Evolutionary conservation across 2,329 filamentous ascomycete species (phyloP), one percentile per base, ranked within the genome.

Genomic region (Phialophora verrucosa): DNA sequence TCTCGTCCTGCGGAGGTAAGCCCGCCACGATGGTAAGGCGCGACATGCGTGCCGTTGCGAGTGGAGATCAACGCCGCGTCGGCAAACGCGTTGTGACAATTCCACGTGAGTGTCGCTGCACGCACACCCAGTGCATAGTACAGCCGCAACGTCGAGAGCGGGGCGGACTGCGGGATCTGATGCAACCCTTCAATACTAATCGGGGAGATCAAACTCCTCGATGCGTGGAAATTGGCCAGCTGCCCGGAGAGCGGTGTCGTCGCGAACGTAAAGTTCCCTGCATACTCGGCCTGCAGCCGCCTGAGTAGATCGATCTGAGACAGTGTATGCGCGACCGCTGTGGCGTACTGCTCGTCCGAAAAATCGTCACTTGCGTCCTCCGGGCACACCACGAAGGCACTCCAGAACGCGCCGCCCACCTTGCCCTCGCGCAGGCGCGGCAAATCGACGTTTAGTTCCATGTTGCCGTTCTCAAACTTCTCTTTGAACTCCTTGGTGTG

Each of bases 351-450:
- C 38, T 70, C 62, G 47, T 74, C 74, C n/a, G 71, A 73, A 53
- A 75, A 74, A 59, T 75, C 71, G 50, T 70, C 68, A 4, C 84
- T 84, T 55, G 87, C 87, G 73, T 94, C 87, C 11, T 78, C 77
- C 0, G 93, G 93, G 74, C 93, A 97, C 0, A 87, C 86, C 49
- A 90, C 87, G 73, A 85, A 98, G 10, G 95, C 92, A 75, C 90
- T 93, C 94, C 93, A 97, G 76, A 97, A 97, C n/a, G 91, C 89
- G 63, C 93, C 94, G 47, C 93, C 93, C 69, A 90, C 87, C 71
- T 84, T 83, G 1, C 93, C 93, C 58, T 86, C 78, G 42, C 85
- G 83, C 56, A 97, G 83, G 4, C 93, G 87, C 0, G 90, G 88
- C 8, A 97, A 80, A 76, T 98, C 94, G 60, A 95, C 90, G 71